These are phyloP conservation scores for Beauveria varroae DNA, from an alignment of 2,329 filamentous ascomycete genomes.

Conservation along the genomic window DNA sequence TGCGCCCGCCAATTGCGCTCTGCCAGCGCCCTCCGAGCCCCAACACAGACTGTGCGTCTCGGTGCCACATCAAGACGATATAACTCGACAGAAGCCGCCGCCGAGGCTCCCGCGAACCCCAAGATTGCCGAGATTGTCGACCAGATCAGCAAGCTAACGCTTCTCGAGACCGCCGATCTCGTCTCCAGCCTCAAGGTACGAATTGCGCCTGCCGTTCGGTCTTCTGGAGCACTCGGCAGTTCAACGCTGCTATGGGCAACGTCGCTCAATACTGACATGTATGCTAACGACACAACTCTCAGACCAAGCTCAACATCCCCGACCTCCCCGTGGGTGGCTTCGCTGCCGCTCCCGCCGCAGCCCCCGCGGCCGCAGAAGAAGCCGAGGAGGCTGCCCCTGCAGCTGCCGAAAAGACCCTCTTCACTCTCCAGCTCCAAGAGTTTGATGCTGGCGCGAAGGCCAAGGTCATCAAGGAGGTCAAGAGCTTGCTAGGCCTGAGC, in stretches of 20 bases:
- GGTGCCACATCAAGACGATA: slow-evolving; percentile 59
- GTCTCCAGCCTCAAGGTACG: slow-evolving; percentile 89
- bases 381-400: slow-evolving; percentile 82
- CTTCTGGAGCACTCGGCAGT: background rate
- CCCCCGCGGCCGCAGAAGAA: slow-evolving; percentile 60
- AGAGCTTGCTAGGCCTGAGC: slow-evolving; percentile 86
- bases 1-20: slow-evolving; percentile 56
- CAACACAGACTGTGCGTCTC: slow-evolving; percentile 40
- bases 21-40: slow-evolving; percentile 36
- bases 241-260: background rate
- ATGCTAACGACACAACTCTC: slow-evolving; percentile 8
- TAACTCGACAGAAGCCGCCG: slow-evolving; percentile 73
- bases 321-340: slow-evolving; percentile 94
- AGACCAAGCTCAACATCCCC: slow-evolving; percentile 95
- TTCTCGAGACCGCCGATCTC: slow-evolving; percentile 94
- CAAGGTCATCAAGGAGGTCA: slow-evolving; percentile 99
- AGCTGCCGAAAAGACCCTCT: slow-evolving; percentile 92
- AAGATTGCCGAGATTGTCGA: slow-evolving; percentile 95
- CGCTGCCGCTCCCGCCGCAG: slow-evolving; percentile 58
- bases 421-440: slow-evolving; percentile 87
- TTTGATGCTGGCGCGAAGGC: slow-evolving; percentile 88
- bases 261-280: background rate
- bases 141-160: slow-evolving; percentile 95
- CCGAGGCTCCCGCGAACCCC: slow-evolving; percentile 56
- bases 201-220: background rate